These are phyloP conservation scores for Phytopythium vexans DNA, from an alignment of 352 stramenopile genomes.

Conservation along the genomic window DNA sequence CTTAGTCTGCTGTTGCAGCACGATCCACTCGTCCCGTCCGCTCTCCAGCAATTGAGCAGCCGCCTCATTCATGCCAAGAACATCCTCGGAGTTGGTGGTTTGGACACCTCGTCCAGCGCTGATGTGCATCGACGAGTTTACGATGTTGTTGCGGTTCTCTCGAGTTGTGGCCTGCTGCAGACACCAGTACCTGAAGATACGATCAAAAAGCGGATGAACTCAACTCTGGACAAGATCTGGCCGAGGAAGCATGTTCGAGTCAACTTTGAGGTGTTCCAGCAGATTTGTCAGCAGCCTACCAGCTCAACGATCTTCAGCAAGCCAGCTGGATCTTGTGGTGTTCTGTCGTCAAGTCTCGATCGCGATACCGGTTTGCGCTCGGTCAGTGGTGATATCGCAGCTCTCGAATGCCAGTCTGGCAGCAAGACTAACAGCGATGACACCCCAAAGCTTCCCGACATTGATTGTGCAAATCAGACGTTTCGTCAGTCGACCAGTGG, in stretches of 20 bases:
- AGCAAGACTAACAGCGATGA: too few relatives aligned
- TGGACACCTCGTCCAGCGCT: neutral
- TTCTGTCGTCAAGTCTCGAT: too few relatives aligned
- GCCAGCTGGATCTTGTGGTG: too few relatives aligned
- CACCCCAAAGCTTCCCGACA: too few relatives aligned
- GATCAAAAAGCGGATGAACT: conserved; percentile 9
- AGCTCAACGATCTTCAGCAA: too few relatives aligned
- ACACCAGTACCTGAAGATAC: conserved; percentile 15
- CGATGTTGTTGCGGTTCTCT: conserved; percentile 62
- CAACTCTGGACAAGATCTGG: conserved; percentile 16
- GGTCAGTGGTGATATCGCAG: too few relatives aligned
- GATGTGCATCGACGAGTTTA: conserved; percentile 66
- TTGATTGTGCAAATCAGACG: too few relatives aligned
- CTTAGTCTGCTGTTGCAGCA: conserved; percentile 54
- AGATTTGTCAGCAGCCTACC: too few relatives aligned
- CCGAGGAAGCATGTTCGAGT: conserved; percentile 50
- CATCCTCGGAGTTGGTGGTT: conserved; percentile 12
- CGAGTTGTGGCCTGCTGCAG: conserved; percentile 45
- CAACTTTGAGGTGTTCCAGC: conserved; percentile 48
- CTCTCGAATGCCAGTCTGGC: too few relatives aligned
- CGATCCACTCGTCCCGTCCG: conserved; percentile 16
- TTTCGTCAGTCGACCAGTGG: neutral
- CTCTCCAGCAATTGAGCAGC: conserved; percentile 32
- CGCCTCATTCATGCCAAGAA: conserved; percentile 48
- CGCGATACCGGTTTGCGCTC: too few relatives aligned